Evolutionary conservation across 2,329 filamentous ascomycete species (phyloP).

Genomic region (Ophioceras dolichostomum): DNA sequence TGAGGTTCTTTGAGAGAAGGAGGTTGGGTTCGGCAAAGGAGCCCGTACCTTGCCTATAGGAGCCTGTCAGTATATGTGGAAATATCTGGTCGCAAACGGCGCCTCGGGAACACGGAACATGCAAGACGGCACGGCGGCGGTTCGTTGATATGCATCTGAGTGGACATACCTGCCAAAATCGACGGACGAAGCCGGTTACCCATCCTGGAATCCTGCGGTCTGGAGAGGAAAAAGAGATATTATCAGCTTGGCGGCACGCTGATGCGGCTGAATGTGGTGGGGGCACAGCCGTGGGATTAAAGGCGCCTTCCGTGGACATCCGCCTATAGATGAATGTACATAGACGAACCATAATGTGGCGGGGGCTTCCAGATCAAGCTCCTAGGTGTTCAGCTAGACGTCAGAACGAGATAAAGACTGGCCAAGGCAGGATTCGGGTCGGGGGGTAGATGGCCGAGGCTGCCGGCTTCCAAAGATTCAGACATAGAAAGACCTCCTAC

Average conservation of each 20-base stretch:
- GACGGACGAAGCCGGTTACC: conserved; percentile 83
- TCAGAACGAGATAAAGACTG: conserved; percentile 1
- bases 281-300: too few relatives aligned
- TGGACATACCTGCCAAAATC: conserved; percentile 87
- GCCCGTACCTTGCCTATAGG: conserved; percentile 1
- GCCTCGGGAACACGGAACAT: too few relatives aligned
- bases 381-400: conserved; percentile 29
- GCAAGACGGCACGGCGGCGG: too few relatives aligned
- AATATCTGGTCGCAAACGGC: too few relatives aligned
- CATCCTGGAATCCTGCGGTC: conserved; percentile 79
- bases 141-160: too few relatives aligned
- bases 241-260: too few relatives aligned
- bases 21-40: background rate
- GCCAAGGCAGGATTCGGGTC: background rate
- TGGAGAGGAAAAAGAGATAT: too few relatives aligned
- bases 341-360: conserved; percentile 83
- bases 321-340: too few relatives aligned
- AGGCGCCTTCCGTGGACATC: too few relatives aligned
- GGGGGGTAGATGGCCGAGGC: conserved; percentile 1
- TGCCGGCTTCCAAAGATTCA: conserved; percentile 3
- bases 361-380: conserved; percentile 98
- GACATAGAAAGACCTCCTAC: too few relatives aligned
- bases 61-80: background rate
- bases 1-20: too few relatives aligned
- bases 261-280: conserved; percentile 2